Percentiles rank a stretch among this genome's conserved stretches.
Conservation (phyloP, 2,329 filamentous ascomycete species). For the Chrysosphaeria jannelii region DNA sequence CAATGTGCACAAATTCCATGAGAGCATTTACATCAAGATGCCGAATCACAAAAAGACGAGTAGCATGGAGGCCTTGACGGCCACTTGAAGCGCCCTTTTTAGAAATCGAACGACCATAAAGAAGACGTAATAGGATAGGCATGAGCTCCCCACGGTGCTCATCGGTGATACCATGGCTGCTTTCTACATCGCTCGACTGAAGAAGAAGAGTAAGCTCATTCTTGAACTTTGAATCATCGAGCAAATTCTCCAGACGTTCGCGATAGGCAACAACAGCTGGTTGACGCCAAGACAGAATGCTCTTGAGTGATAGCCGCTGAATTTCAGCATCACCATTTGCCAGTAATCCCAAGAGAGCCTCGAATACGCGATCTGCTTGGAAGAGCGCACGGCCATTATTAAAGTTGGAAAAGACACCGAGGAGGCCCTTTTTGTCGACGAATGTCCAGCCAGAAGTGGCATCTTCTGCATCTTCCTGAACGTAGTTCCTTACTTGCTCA, state of each 20-base stretch:
- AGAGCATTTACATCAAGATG: slow-evolving; percentile 47
- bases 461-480: slow-evolving; percentile 3
- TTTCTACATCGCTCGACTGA: slow-evolving; percentile 12
- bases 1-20: slow-evolving; percentile 54
- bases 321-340: slow-evolving; percentile 74
- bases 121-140: slow-evolving; percentile 56
- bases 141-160: slow-evolving; percentile 47
- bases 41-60: slow-evolving; percentile 52
- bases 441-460: slow-evolving; percentile 27
- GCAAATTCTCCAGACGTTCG: slow-evolving; percentile 57
- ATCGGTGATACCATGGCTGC: slow-evolving; percentile 27
- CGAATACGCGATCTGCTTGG: slow-evolving; percentile 44
- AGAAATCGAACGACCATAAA: slow-evolving; percentile 73
- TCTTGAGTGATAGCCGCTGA: slow-evolving; percentile 60
- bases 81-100: slow-evolving; percentile 50
- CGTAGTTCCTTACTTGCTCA: slow-evolving; percentile 8
- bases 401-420: slow-evolving; percentile 61
- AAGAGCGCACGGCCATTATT: slow-evolving; percentile 63
- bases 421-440: slow-evolving; percentile 56
- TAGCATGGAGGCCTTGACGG: slow-evolving; percentile 52
- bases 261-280: slow-evolving; percentile 46
- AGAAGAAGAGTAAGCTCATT: slow-evolving; percentile 83
- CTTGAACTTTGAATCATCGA: slow-evolving; percentile 76
- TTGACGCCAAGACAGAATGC: slow-evolving; percentile 70
- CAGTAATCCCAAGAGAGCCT: slow-evolving; percentile 42